These are phyloP conservation scores for Pseudocercospora cruenta DNA, from an alignment of 2,329 filamentous ascomycete genomes.

Conservation along the genomic window DNA sequence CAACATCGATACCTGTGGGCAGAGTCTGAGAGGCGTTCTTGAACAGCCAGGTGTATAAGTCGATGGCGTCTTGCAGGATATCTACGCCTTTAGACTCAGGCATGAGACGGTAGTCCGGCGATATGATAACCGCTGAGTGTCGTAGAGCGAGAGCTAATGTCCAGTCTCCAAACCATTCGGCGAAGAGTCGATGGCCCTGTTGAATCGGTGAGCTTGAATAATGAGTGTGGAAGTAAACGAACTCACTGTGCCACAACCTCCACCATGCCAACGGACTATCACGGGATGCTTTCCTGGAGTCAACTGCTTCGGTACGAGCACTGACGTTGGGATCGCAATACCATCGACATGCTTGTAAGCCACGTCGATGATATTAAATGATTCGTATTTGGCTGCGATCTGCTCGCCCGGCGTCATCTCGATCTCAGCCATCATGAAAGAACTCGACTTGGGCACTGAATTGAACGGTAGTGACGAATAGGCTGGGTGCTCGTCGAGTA, in stretches of 20 bases:
- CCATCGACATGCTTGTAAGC: slow-evolving; percentile 47
- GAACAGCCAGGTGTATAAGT: slow-evolving; percentile 55
- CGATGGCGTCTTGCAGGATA: slow-evolving; percentile 52
- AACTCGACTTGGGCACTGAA: background rate
- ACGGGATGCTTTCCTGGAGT: slow-evolving; percentile 43
- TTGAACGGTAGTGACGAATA: background rate
- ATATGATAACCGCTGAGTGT: slow-evolving; percentile 50
- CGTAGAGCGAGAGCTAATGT: slow-evolving; percentile 45
- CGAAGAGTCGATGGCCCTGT: slow-evolving; percentile 17
- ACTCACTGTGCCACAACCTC: slow-evolving; percentile 43
- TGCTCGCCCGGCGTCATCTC: background rate
- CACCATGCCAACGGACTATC: slow-evolving; percentile 51
- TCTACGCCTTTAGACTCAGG: slow-evolving; percentile 53
- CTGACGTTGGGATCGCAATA: slow-evolving; percentile 43
- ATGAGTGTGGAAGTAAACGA: background rate
- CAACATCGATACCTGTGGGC: slow-evolving; percentile 23
- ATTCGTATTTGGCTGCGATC: slow-evolving; percentile 40
- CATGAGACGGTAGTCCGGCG: slow-evolving; percentile 57
- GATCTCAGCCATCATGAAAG: background rate
- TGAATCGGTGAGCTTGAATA: background rate
- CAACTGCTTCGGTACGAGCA: slow-evolving; percentile 46
- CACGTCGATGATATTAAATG: slow-evolving; percentile 45
- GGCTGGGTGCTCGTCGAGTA: background rate
- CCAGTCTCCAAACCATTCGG: slow-evolving; percentile 35
- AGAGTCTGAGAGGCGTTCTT: slow-evolving; percentile 26